Evolutionary conservation across 116 monocot species (phyloP).

Genomic region (Posidonia oceanica): DNA sequence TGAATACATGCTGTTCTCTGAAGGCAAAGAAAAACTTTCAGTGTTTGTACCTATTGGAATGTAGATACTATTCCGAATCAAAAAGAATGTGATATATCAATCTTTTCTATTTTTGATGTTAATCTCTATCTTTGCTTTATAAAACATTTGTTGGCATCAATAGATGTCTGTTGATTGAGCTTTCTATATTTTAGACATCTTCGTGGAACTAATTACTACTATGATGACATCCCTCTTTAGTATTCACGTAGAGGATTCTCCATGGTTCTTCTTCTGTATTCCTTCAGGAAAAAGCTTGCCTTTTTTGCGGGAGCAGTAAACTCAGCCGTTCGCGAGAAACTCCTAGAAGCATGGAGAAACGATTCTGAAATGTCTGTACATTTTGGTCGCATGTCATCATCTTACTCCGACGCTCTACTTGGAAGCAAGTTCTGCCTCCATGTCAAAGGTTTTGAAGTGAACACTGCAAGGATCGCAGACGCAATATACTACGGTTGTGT

Average conservation of each 20-base stretch:
- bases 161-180: too few species aligned
- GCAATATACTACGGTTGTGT: constrained; percentile 17
- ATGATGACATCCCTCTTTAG: not conserved
- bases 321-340: constrained; percentile 7
- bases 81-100: too few species aligned
- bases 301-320: constrained; percentile 16
- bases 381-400: not conserved
- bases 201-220: too few species aligned
- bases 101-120: too few species aligned
- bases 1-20: too few species aligned
- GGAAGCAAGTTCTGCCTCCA: constrained; percentile 15
- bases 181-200: too few species aligned
- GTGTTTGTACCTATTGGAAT: too few species aligned
- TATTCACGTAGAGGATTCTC: not conserved
- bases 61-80: too few species aligned
- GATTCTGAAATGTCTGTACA: constrained; percentile 12
- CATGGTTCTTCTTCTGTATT: not conserved
- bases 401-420: constrained; percentile 12
- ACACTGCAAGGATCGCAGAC: constrained; percentile 15
- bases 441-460: constrained; percentile 17
- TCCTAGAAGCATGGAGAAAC: constrained; percentile 11
- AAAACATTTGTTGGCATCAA: too few species aligned
- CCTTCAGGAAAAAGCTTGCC: constrained; percentile 13
- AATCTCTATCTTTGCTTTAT: too few species aligned
- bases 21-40: too few species aligned